A percentile compares a stretch with the other conserved stretches of the same genome.
phyloP scores from a whole-genome alignment of 768 basidiomycete species.

The Obba rivulosa region DNA sequence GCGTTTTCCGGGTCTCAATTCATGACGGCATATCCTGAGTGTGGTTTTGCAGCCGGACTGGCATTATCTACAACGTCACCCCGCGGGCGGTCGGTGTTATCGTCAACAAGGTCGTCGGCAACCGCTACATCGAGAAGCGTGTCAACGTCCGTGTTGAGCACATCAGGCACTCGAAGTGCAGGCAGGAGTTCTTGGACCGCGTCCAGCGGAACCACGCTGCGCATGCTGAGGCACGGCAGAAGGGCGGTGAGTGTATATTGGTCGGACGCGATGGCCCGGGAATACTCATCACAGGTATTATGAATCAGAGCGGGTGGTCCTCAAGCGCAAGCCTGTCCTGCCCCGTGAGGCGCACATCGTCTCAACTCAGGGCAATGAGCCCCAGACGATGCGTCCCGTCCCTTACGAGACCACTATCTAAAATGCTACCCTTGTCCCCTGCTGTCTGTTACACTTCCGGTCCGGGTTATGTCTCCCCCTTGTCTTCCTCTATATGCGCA shows the following conservation, averaged over 20 bases:
- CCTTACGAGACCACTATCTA: constrained; percentile 97
- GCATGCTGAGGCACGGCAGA: constrained; percentile 82
- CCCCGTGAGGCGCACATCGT: constrained; percentile 80
- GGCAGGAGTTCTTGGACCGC: constrained; percentile 94
- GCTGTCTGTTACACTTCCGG: not conserved
- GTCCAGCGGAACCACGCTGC: constrained; percentile 88
- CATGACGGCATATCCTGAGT: not conserved
- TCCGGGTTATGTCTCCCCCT: constrained; percentile 16
- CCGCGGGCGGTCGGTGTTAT: constrained; percentile 93
- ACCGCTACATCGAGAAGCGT: constrained; percentile 98
- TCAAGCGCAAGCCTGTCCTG: constrained; percentile 81
- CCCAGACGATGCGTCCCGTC: constrained; percentile 90
- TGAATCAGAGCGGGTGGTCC: constrained; percentile 62
- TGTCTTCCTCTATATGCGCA: constrained; percentile 15
- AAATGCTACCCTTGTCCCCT: constrained; percentile 19
- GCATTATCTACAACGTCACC: constrained; percentile 98
- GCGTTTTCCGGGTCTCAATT: constrained; percentile 28
- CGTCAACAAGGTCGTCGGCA: constrained; percentile 97
- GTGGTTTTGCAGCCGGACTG: constrained; percentile 69
- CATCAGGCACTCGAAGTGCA: constrained; percentile 92
- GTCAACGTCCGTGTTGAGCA: constrained; percentile 98
- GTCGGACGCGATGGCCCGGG: not conserved
- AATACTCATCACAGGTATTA: not conserved
- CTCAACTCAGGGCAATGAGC: constrained; percentile 66
- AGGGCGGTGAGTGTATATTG: constrained; percentile 54